Base-by-base conservation (phyloP, 805 yeast species). In the Saccharomycodes ludwigii region DNA sequence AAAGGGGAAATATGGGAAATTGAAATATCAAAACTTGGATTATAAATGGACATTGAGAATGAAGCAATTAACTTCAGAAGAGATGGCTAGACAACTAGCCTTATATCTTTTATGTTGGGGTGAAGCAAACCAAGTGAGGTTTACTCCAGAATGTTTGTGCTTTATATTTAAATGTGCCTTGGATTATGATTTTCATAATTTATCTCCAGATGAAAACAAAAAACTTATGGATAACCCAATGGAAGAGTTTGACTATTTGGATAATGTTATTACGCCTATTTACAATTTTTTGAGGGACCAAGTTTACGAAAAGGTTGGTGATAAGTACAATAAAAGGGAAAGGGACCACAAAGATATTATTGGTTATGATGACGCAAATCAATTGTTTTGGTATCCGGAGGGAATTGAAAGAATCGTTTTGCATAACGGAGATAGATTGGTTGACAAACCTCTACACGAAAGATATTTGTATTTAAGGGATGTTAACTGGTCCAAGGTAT, bases 291-390 rank as follows among this genome's bases (percentile, higher is more conserved):
- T 81, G 22, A 66, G 78, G 40, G 70, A 68, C 38, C 94, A 84
- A 57, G 78, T 75, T 18, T 76, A 71, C 50, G 71, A 70, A 41
- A 49, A 64, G 6, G 48, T 50, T 34, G 42, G 41, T 14, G 36
- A 56, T 17, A 69, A 72, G 28, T 82, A 77, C 3, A 59, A 58
- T 32, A 71, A 74, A 54, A 71, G 74, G 38, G 85, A 74, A 46
- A 67, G 67, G 43, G 91, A 83, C 56, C 91, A 84, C 47, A 63
- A 71, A 11, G 57, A 68, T 18, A 70, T 71, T 4, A 74, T 84
- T 36, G 95, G 95, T 0, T 84, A 84, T 52, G 95, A 84, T 57
- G 95, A 84, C 52, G 74, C 84, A 52, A 84, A 84, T 48, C 95
- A 84, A 46, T 59, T 79, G 23, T 84, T 84, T 47, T 84, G 95